Conservation (phyloP, 2,329 filamentous ascomycete genomes). For the Curvularia lunata region DNA sequence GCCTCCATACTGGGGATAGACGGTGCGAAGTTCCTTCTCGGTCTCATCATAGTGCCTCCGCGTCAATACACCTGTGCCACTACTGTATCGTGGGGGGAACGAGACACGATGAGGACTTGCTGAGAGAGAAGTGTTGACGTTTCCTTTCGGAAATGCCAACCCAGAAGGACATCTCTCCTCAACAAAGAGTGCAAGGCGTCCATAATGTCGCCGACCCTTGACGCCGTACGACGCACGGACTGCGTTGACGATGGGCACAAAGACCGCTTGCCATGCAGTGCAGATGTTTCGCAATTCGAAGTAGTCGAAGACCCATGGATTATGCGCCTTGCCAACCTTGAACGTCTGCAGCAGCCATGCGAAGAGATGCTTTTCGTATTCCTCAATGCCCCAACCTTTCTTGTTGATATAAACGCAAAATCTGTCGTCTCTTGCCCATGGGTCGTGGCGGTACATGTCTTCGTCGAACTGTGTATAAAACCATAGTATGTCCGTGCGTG, state of each 20-base stretch:
- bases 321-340: slow-evolving; percentile 40
- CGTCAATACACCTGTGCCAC: slow-evolving; percentile 15
- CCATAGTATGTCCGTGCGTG: slow-evolving; percentile 35
- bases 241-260: slow-evolving; percentile 41
- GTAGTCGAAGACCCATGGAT: slow-evolving; percentile 35
- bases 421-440: slow-evolving; percentile 24
- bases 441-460: slow-evolving; percentile 35
- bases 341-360: slow-evolving; percentile 44
- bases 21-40: slow-evolving; percentile 37
- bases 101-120: slow-evolving; percentile 34
- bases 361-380: slow-evolving; percentile 43
- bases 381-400: slow-evolving; percentile 31
- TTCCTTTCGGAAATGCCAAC: slow-evolving; percentile 42
- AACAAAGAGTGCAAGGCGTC: slow-evolving; percentile 41
- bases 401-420: slow-evolving; percentile 34
- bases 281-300: slow-evolving; percentile 39
- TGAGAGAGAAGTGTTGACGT: slow-evolving; percentile 25
- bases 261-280: slow-evolving; percentile 37
- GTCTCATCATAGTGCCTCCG: slow-evolving; percentile 34
- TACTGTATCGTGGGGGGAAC: slow-evolving; percentile 17
- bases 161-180: slow-evolving; percentile 37
- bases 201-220: slow-evolving; percentile 38
- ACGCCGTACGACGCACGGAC: slow-evolving; percentile 38
- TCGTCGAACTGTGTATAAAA: slow-evolving; percentile 45
- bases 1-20: slow-evolving; percentile 41